Evolutionary conservation across 2,329 filamentous ascomycete genomes (phyloP), one percentile per base, ranked within the genome.

Genomic region (Fusarium sp.): DNA sequence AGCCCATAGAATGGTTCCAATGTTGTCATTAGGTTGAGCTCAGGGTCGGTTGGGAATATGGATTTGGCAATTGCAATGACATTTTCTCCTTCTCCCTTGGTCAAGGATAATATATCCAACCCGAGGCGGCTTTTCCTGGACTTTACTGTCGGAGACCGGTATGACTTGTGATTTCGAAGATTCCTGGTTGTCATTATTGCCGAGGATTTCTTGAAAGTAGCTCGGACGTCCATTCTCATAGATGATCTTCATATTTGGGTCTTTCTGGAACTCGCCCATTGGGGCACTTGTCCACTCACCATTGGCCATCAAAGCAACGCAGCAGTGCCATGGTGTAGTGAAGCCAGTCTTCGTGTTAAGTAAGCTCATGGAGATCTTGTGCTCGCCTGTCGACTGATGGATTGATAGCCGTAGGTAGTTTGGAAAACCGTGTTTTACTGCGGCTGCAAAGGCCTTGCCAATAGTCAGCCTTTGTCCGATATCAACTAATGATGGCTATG

Each of bases 251-350:
- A 59, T 59, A 6, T 20, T 59, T 8, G 41, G 41, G 9, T 59
- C 29, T 15, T 59, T 49, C 14, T 58, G 14, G 9, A 58, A 59
- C 13, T 59, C 56, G 9, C 56, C 56, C 29, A 58, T 59, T 13
- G 56, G 56, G 25, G 56, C 56, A 20, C 56, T 59, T 2, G 41
- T 49, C 56, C 56, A 59, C 15, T 59, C 56, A 0, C 53, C 53
- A 0, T 33, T 59, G 5, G 18, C 35, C 43, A 39, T 41, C 8
- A 25, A 41, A 18, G 57, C 57, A 51, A 59, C 37, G 17, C 35
- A 58, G 39, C 76, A 77, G 41, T 77, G 76, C 76, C 76, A 77
- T 0, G 76, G 76, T 0, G 76, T 77, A 0, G 76, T 77, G 45
- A 71, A 77, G 3, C 71, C 71, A 0, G 73, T 76, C 20, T 68